A percentile compares a stretch with the other conserved stretches of the same genome.
Conservation (phyloP, 2,329 filamentous ascomycete species). For the Penicillium sclerotigenum region DNA sequence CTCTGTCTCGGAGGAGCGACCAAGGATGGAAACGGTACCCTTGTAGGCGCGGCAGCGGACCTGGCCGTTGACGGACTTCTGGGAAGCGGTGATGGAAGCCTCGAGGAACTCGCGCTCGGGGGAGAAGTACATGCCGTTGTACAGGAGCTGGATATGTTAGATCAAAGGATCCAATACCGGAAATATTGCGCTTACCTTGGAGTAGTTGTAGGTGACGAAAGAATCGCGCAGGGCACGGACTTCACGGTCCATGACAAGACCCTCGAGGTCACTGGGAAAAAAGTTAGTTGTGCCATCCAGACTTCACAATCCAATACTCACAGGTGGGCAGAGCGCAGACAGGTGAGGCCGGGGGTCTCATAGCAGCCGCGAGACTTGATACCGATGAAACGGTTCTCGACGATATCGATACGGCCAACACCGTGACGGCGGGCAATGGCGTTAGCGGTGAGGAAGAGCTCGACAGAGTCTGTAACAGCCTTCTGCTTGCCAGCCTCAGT, state of each 20-base stretch:
- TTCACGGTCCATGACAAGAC: conserved; percentile 65
- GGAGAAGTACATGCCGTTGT: conserved; percentile 56
- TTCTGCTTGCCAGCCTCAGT: conserved; percentile 50
- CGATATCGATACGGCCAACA: conserved; percentile 78
- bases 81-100: conserved; percentile 27
- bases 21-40: conserved; percentile 55
- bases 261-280: conserved; percentile 34
- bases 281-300: conserved; percentile 5
- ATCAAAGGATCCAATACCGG: not conserved
- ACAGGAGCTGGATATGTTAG: conserved; percentile 20
- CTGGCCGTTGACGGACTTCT: conserved; percentile 55
- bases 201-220: conserved; percentile 64
- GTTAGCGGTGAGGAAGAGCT: conserved; percentile 71
- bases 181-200: conserved; percentile 39
- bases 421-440: conserved; percentile 68
- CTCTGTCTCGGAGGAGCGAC: conserved; percentile 60
- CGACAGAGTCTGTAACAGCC: conserved; percentile 64
- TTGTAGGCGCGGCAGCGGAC: conserved; percentile 66
- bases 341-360: conserved; percentile 49
- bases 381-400: conserved; percentile 77
- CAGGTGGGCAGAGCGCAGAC: conserved; percentile 40
- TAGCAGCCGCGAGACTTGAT: conserved; percentile 80
- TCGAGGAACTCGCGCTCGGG: conserved; percentile 70
- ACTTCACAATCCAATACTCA: conserved; percentile 49
- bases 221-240: conserved; percentile 68